These are phyloP conservation scores for Neurospora sp. DNA, from an alignment of 495 filamentous ascomycete genomes.

Conservation along the genomic window DNA sequence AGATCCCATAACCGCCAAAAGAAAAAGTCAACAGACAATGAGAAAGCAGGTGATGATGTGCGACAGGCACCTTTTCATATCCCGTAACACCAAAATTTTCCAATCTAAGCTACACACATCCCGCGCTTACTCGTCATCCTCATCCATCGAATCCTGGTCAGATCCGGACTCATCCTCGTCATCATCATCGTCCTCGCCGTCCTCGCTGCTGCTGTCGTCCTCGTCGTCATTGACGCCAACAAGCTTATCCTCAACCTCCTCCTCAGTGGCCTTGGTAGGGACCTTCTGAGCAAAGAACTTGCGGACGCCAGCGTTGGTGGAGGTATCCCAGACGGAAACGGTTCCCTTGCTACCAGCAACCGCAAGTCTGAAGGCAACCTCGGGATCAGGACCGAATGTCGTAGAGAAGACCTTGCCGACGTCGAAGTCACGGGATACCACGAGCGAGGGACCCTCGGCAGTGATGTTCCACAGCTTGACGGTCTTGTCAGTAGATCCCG, in stretches of 20 bases:
- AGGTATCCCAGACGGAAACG: constrained; percentile 95
- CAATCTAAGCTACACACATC: neutral
- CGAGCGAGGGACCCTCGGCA: constrained; percentile 69
- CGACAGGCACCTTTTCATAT: neutral
- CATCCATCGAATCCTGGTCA: constrained; percentile 92
- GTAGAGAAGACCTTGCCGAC: constrained; percentile 93
- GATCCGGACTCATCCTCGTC: constrained; percentile 45
- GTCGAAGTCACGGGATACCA: constrained; percentile 81
- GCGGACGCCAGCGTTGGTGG: constrained; percentile 84
- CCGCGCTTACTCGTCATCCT: constrained; percentile 41
- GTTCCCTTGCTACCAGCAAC: constrained; percentile 91
- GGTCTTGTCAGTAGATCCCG: constrained; percentile 82
- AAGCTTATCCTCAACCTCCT: constrained; percentile 65
- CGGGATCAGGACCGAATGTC: constrained; percentile 75
- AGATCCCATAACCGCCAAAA: neutral
- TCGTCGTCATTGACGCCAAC: constrained; percentile 58
- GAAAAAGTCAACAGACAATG: neutral
- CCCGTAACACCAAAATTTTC: neutral
- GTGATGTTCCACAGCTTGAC: constrained; percentile 96
- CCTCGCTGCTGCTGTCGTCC: constrained; percentile 46
- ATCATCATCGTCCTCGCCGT: constrained; percentile 50
- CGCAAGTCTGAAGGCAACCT: constrained; percentile 82
- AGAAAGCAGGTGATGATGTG: neutral
- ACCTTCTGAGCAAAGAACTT: constrained; percentile 71
- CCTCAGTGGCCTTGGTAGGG: constrained; percentile 31